Evolutionary conservation across 2,329 filamentous ascomycete genomes (phyloP).

Genomic region (Mariannaea sp.): DNA sequence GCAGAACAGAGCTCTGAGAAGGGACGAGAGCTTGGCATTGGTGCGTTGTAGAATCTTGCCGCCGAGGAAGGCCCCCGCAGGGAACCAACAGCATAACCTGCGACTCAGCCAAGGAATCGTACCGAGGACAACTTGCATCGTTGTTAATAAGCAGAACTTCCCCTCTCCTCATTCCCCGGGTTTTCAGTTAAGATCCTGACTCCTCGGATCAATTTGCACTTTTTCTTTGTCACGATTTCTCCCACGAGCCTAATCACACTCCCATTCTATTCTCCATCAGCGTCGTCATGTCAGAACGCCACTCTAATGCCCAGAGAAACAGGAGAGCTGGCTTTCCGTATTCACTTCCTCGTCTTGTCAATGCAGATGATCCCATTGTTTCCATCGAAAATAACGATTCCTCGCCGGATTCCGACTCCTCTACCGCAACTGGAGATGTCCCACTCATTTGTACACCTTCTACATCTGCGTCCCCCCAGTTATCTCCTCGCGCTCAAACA

Average conservation of each 20-base stretch:
- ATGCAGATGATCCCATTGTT: constrained; percentile 21
- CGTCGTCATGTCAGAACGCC: no score
- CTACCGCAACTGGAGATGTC: background rate
- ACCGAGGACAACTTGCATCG: background rate
- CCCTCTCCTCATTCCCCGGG: background rate
- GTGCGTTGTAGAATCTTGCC: background rate
- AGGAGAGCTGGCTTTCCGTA: no score
- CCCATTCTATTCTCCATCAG: no score
- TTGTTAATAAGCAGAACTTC: background rate
- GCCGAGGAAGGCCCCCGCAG: background rate
- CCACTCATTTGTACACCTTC: constrained; percentile 23
- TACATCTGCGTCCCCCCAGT: constrained; percentile 19
- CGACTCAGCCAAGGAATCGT: background rate
- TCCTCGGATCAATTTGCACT: no score
- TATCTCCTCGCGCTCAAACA: background rate
- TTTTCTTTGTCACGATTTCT: no score
- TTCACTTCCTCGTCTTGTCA: no score
- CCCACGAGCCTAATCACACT: no score
- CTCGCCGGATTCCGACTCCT: background rate
- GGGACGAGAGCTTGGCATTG: constrained; percentile 1
- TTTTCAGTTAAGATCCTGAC: background rate
- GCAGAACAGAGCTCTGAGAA: background rate
- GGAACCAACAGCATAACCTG: constrained; percentile 11
- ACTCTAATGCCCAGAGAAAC: no score
- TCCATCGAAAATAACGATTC: constrained; percentile 20